A percentile compares a stretch with the other conserved stretches of the same genome.
Conservation (phyloP, 1,139 yeast genomes). For the Sugiyamaella novakii region DNA sequence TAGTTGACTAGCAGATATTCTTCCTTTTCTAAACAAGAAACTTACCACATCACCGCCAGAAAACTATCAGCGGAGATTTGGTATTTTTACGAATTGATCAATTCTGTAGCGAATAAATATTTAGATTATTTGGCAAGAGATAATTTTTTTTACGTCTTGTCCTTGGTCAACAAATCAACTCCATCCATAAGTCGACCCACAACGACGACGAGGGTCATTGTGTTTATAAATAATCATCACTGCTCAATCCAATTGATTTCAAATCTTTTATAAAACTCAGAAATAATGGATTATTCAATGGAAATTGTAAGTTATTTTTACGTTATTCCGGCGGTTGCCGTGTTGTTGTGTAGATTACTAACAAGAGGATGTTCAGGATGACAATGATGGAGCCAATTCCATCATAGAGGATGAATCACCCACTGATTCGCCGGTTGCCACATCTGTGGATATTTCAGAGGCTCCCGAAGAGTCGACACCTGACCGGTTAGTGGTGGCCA, state of each 20-base stretch:
- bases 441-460: slow-evolving; percentile 12
- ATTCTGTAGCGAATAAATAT: not conserved
- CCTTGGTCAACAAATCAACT: slow-evolving; percentile 1
- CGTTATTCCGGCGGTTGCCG: too few relatives aligned
- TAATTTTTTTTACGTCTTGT: not conserved
- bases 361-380: slow-evolving; percentile 10
- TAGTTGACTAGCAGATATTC: not conserved
- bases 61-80: not conserved
- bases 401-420: slow-evolving; percentile 16
- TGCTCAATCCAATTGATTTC: too few relatives aligned
- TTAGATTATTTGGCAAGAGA: too few relatives aligned
- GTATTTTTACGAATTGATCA: not conserved
- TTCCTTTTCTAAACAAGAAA: too few relatives aligned
- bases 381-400: slow-evolving; percentile 11
- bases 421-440: slow-evolving; percentile 12
- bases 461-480: slow-evolving; percentile 6
- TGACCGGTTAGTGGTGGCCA: slow-evolving; percentile 17
- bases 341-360: too few relatives aligned
- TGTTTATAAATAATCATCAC: too few relatives aligned
- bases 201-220: too few relatives aligned
- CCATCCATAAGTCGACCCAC: too few relatives aligned
- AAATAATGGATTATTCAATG: slow-evolving; percentile 25
- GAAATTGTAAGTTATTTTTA: slow-evolving; percentile 29
- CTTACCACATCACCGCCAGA: not conserved
- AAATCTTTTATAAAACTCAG: too few relatives aligned